These are phyloP conservation scores for Begonia masoniana DNA, from an alignment of 306 rosid genomes.

Conservation along the genomic window DNA sequence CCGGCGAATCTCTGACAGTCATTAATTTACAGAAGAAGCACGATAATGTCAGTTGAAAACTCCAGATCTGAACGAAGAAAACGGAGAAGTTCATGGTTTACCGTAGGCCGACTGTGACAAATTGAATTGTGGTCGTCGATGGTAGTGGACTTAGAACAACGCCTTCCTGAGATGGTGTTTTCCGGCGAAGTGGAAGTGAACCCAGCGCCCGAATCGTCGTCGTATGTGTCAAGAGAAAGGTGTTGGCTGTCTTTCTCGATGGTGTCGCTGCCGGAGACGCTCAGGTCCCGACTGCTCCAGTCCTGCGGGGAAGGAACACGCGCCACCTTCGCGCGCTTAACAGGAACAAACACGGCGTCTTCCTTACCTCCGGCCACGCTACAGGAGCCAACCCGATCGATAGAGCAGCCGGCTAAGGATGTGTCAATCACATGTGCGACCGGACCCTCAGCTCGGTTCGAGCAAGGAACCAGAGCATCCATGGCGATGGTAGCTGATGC, in stretches of 20 bases:
- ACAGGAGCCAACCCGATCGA: slow-evolving; percentile 30
- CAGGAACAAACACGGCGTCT: not conserved
- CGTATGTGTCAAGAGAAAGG: slow-evolving; percentile 31
- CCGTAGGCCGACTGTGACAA: slow-evolving; percentile 67
- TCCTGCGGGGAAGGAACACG: slow-evolving; percentile 15
- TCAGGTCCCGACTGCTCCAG: slow-evolving; percentile 36
- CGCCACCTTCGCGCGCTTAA: slow-evolving; percentile 14
- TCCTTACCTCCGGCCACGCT: slow-evolving; percentile 18
- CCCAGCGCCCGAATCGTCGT: slow-evolving; percentile 28
- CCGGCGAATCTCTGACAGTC: slow-evolving; percentile 27
- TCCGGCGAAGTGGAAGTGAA: slow-evolving; percentile 22
- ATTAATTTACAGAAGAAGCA: not conserved
- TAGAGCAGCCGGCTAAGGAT: slow-evolving; percentile 23
- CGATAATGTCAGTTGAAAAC: too few species aligned
- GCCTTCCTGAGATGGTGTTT: slow-evolving; percentile 38
- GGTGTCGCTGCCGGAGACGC: slow-evolving; percentile 42
- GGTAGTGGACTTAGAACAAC: slow-evolving; percentile 26
- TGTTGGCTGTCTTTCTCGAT: slow-evolving; percentile 41
- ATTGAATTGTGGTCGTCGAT: slow-evolving; percentile 74
- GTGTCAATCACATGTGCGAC: slow-evolving; percentile 1
- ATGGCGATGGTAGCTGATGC: slow-evolving; percentile 22
- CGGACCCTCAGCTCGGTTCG: slow-evolving; percentile 9
- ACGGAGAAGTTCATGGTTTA: not conserved
- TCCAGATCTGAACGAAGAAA: not conserved
- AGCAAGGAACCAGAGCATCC: slow-evolving; percentile 79